Percentiles rank a stretch among this genome's conserved stretches.
phyloP scores from a whole-genome alignment of 164 flowering plant genomes.

The Aristolochia contorta region DNA sequence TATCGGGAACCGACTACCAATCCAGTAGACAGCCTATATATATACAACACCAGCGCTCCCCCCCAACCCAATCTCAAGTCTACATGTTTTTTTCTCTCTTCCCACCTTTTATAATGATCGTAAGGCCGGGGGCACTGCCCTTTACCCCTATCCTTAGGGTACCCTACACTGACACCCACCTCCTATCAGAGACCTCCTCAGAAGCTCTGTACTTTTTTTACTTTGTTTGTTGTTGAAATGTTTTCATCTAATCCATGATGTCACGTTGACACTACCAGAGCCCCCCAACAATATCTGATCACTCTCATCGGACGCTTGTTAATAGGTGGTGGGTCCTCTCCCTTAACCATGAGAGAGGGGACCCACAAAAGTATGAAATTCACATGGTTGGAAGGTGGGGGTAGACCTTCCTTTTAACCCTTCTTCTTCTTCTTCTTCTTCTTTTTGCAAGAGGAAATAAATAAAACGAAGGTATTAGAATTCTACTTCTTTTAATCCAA shows the following conservation, averaged over 20 bases:
- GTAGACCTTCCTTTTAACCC: neutral
- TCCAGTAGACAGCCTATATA: constrained; percentile 24
- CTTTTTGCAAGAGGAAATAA: neutral
- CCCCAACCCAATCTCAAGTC: constrained; percentile 16
- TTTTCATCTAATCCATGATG: neutral
- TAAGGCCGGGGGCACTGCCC: neutral
- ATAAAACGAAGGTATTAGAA: neutral
- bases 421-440: neutral
- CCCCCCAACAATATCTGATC: too few species aligned
- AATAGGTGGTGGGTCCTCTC: too few species aligned
- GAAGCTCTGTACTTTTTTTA: neutral
- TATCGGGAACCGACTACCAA: constrained; percentile 36
- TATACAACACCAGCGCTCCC: constrained; percentile 14
- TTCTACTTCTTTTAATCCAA: too few species aligned
- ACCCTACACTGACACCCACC: neutral
- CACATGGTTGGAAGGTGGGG: neutral
- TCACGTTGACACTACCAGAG: neutral
- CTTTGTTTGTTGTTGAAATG: too few species aligned
- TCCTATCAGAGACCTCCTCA: neutral
- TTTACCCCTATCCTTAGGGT: neutral
- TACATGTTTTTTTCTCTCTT: neutral
- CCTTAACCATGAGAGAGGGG: too few species aligned
- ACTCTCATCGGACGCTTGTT: too few species aligned
- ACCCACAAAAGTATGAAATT: neutral
- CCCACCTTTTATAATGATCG: neutral